Evolutionary conservation across 345 rosid genomes (phyloP).

Genomic region (Eucalyptus sp.): DNA sequence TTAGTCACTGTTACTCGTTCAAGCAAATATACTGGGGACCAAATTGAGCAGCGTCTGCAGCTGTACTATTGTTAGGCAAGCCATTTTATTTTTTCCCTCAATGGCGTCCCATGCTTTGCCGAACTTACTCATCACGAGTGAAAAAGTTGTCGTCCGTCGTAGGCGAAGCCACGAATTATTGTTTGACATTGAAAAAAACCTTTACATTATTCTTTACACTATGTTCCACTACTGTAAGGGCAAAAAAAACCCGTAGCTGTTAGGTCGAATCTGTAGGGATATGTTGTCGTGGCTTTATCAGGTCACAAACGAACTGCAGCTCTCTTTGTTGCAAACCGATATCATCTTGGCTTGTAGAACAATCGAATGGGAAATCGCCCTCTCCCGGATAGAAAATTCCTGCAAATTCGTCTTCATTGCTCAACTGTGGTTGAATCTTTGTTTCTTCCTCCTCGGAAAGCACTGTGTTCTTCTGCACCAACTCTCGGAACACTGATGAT

Average conservation of each 20-base stretch:
- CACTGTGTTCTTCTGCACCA: conserved; percentile 35
- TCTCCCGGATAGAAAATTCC: conserved; percentile 23
- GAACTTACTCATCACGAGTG: background rate
- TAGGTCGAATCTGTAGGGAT: background rate
- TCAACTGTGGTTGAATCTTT: conserved; percentile 1
- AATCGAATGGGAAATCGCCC: conserved; percentile 15
- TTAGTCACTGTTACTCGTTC: background rate
- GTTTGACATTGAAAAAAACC: background rate
- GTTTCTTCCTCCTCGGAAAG: conserved; percentile 20
- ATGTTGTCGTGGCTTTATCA: background rate
- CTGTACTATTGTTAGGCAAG: background rate
- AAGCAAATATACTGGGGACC: background rate
- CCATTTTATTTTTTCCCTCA: background rate
- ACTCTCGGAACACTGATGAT: conserved; percentile 36
- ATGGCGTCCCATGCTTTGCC: background rate
- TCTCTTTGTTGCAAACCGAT: conserved; percentile 14
- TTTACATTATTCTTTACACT: background rate
- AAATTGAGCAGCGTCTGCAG: background rate
- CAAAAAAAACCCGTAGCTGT: background rate
- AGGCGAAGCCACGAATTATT: background rate
- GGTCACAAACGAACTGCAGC: conserved; percentile 10
- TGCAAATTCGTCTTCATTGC: conserved; percentile 21
- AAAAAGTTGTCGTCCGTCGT: background rate
- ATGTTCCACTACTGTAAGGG: background rate
- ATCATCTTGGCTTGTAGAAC: conserved; percentile 7